Evolutionary conservation across 2,329 filamentous ascomycete genomes (phyloP).

Genomic region (Alternaria rosae): DNA sequence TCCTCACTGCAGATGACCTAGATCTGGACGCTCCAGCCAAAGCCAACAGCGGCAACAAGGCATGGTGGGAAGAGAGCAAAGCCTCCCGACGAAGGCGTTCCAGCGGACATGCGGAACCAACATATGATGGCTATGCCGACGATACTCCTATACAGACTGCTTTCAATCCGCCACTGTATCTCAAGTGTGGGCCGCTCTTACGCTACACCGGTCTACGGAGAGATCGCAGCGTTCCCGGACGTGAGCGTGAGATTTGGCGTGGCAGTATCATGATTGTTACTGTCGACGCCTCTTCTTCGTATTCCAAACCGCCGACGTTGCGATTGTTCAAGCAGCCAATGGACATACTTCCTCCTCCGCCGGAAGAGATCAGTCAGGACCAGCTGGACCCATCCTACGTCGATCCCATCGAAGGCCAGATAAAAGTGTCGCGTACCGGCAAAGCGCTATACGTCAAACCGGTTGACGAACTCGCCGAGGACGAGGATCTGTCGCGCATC

Average conservation of each 20-base stretch:
- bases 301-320: constrained; percentile 77
- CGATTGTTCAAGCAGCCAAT: constrained; percentile 88
- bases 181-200: constrained; percentile 89
- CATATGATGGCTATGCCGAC: constrained; percentile 73
- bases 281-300: constrained; percentile 80
- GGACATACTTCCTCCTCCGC: constrained; percentile 80
- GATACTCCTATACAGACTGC: constrained; percentile 69
- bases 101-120: constrained; percentile 49
- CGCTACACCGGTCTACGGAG: constrained; percentile 85
- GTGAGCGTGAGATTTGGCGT: constrained; percentile 83
- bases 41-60: constrained; percentile 44
- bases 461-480: constrained; percentile 83
- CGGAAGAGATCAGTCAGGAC: constrained; percentile 69
- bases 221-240: constrained; percentile 55
- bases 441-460: constrained; percentile 88
- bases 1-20: constrained; percentile 53
- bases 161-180: constrained; percentile 83
- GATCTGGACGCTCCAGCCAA: constrained; percentile 48
- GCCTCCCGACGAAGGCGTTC: constrained; percentile 53
- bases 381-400: constrained; percentile 79
- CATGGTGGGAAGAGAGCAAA: constrained; percentile 79
- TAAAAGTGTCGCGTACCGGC: constrained; percentile 84
- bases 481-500: constrained; percentile 76
- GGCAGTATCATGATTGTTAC: constrained; percentile 97
- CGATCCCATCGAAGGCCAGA: constrained; percentile 86